Percentiles rank a stretch among this genome's conserved stretches.
These are phyloP conservation scores for Fraxinus quadrangulata DNA, from an alignment of 257 asterid genomes.

Conservation along the genomic window DNA sequence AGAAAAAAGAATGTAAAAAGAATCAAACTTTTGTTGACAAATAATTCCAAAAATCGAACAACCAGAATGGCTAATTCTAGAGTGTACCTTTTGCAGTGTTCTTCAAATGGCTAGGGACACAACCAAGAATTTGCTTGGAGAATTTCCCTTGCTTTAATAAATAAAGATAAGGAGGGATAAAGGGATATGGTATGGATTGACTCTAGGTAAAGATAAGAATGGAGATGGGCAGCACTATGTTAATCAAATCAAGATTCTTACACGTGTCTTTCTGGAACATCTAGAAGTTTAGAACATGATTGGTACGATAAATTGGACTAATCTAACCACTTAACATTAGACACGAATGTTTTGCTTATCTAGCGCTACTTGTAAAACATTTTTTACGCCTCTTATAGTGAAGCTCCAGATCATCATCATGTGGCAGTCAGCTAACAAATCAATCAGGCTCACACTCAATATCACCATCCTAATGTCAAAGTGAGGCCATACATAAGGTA, in stretches of 20 bases:
- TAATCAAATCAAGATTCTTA: conserved; percentile 12
- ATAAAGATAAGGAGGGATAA: conserved; percentile 25
- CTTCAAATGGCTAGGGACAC: conserved; percentile 6
- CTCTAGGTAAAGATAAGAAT: conserved; percentile 42
- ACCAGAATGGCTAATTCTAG: conserved; percentile 2
- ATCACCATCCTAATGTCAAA: too few species aligned
- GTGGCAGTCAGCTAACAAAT: too few species aligned
- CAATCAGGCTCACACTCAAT: too few species aligned
- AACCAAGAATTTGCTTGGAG: conserved; percentile 24
- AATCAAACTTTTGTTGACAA: neutral
- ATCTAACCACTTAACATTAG: too few species aligned
- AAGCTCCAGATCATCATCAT: too few species aligned
- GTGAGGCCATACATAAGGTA: too few species aligned
- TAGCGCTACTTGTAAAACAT: too few species aligned
- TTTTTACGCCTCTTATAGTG: too few species aligned
- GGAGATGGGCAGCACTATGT: conserved; percentile 31
- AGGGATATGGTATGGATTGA: conserved; percentile 23
- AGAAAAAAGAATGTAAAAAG: too few species aligned
- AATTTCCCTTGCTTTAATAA: conserved; percentile 35
- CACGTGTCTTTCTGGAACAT: conserved; percentile 2
- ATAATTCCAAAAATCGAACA: neutral
- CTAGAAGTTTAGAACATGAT: neutral
- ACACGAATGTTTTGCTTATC: too few species aligned
- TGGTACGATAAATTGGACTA: too few species aligned
- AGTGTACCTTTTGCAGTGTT: conserved; percentile 12